Base-by-base conservation (phyloP, 495 filamentous ascomycete species). In the Lepraria neglecta region DNA sequence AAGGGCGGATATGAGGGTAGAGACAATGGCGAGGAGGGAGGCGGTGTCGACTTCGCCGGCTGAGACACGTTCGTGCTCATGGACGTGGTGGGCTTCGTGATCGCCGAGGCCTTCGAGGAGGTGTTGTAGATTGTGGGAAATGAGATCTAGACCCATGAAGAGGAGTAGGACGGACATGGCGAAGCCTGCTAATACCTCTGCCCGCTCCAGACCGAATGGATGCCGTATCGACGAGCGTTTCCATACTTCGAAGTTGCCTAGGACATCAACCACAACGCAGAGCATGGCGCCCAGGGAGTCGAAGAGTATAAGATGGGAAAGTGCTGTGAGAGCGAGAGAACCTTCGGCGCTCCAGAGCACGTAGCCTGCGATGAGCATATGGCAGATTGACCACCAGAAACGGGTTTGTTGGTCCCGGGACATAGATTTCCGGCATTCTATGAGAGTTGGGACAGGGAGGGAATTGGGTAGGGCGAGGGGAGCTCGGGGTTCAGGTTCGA, bases 231-330 rank as follows among this genome's bases (percentile, higher is more conserved):
- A 92, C 56, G 89, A 92, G 45, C 94, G 83, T 61, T 90, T 92
- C 95, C 95, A 97, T 4, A 97, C 92, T 69, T 97, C 92, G 66
- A 98, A 98, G 72, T 97, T 97, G 35, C 87, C 83, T 35, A 96
- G 79, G 0, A 97, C 89, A 69, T 97, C 94, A 48, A 97, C 94
- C 2, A 80, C 85, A 1, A 96, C 91, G 68, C 92, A 97, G n/a
- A 98, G 84, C 51, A 89, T 84, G 17, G 94, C 94, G 15, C 90
- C 90, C 3, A 96, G 79, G 11, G 92, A 92, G 73, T 98, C 94
- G 70, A 96, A 98, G 69, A 96, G 83, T 57, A 97, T 88, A 56
- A 98, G 77, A 67, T 96, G 92, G 12, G 91, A 95, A 15, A 98
- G 77, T 0, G 94, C 92, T 6, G 91, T 97, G 75, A 96, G 85